Percentiles rank a stretch among this genome's conserved stretches.
Conservation (phyloP, 805 yeast genomes). For the Pichia membranifaciens region DNA sequence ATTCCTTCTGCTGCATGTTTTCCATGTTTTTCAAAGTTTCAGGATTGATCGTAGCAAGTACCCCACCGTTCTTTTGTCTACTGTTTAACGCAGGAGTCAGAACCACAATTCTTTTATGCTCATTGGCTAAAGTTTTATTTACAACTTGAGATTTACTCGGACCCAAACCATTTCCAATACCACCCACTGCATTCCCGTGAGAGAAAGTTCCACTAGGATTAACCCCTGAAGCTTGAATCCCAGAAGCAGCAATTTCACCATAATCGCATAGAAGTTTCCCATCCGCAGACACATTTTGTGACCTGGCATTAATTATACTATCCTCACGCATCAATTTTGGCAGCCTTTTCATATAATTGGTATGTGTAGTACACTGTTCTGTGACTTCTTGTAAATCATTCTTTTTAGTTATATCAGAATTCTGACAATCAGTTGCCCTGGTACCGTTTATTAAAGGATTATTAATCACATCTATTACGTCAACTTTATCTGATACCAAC, state of each 20-base stretch:
- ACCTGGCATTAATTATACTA: conserved; percentile 3
- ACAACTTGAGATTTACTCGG: conserved; percentile 54
- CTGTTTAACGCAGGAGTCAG: conserved; percentile 4
- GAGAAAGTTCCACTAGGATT: conserved; percentile 20
- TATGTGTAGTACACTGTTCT: background rate
- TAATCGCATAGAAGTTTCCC: conserved; percentile 32
- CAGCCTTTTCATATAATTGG: conserved; percentile 2
- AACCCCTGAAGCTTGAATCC: conserved; percentile 31
- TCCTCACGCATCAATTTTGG: conserved; percentile 23
- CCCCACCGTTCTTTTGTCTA: background rate
- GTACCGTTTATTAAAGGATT: background rate
- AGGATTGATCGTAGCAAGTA: background rate
- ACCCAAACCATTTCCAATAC: conserved; percentile 52
- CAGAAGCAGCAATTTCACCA: conserved; percentile 59
- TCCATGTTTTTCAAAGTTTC: background rate
- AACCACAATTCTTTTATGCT: conserved; percentile 21
- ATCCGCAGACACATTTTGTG: conserved; percentile 12
- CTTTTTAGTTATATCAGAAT: too few relatives aligned
- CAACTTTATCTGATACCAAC: conserved; percentile 9
- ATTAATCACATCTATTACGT: conserved; percentile 9
- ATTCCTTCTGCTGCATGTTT: background rate
- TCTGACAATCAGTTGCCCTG: background rate
- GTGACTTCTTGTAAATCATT: too few relatives aligned
- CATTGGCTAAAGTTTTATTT: conserved; percentile 40
- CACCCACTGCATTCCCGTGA: conserved; percentile 20